A percentile compares a stretch with the other conserved stretches of the same genome.
These are phyloP conservation scores for Fagus sylvatica DNA, from an alignment of 306 rosid genomes.

Conservation along the genomic window DNA sequence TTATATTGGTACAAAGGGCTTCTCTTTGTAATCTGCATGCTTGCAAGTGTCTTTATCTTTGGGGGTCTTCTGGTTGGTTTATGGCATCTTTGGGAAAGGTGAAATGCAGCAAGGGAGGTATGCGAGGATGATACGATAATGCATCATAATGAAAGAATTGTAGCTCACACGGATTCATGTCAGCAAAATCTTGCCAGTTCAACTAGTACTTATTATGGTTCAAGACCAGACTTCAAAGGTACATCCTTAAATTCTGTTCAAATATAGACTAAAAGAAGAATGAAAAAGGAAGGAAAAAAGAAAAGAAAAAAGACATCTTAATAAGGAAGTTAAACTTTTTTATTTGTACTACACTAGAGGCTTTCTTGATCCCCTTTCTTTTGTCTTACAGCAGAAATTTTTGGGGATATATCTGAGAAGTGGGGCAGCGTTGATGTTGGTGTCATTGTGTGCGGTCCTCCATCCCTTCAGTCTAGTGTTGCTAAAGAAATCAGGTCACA, in stretches of 20 bases:
- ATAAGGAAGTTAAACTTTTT: neutral
- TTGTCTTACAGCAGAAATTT: conserved; percentile 55
- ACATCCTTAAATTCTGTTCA: neutral
- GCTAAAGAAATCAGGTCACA: conserved; percentile 79
- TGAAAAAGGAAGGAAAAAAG: too few species aligned
- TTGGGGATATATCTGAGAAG: conserved; percentile 49
- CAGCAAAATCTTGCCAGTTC: conserved; percentile 28
- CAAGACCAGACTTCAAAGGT: conserved; percentile 84
- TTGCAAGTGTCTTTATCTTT: conserved; percentile 61
- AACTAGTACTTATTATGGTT: conserved; percentile 53
- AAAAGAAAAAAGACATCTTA: neutral
- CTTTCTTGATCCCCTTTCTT: too few species aligned
- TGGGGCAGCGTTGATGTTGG: conserved; percentile 77
- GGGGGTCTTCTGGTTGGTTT: conserved; percentile 71
- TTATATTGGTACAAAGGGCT: conserved; percentile 90
- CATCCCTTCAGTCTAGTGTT: conserved; percentile 79
- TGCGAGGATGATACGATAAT: conserved; percentile 16
- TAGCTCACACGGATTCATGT: conserved; percentile 33
- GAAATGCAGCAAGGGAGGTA: conserved; percentile 29
- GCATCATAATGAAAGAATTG: conserved; percentile 24
- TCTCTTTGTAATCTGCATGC: conserved; percentile 62
- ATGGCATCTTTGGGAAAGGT: conserved; percentile 75
- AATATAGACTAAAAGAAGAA: conserved; percentile 9
- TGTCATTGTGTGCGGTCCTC: conserved; percentile 89
- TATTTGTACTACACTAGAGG: neutral